A percentile compares a stretch with the other conserved stretches of the same genome.
Evolutionary conservation across 257 asterid species (phyloP).

Genomic region (Verbena officinalis): DNA sequence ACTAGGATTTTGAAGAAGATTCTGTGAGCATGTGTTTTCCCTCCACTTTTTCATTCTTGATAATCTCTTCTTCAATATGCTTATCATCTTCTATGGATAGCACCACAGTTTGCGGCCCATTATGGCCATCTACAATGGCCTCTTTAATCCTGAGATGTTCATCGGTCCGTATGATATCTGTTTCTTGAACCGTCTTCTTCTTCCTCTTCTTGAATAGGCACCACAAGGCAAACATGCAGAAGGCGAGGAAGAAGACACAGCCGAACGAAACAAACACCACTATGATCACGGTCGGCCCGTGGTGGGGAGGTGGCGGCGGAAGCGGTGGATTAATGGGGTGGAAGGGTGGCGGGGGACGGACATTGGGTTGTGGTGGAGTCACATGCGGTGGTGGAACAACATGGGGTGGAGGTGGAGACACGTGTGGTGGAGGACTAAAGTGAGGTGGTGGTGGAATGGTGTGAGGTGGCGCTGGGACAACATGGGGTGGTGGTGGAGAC

Average conservation of each 20-base stretch:
- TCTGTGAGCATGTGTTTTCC: conserved; percentile 21
- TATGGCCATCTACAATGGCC: conserved; percentile 43
- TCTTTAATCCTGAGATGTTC: conserved; percentile 46
- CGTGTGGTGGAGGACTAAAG: conserved; percentile 5
- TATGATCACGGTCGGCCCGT: conserved; percentile 38
- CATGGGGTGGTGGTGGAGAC: conserved; percentile 17
- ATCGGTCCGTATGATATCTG: conserved; percentile 36
- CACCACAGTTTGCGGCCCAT: conserved; percentile 38
- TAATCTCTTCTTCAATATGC: conserved; percentile 49
- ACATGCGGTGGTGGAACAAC: conserved; percentile 9
- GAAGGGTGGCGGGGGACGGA: conserved; percentile 28
- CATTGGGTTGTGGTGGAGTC: conserved; percentile 11
- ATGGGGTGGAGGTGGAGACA: conserved; percentile 6
- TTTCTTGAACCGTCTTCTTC: conserved; percentile 37
- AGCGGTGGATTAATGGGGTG: conserved; percentile 23
- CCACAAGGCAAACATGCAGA: conserved; percentile 44
- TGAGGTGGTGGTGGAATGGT: conserved; percentile 12
- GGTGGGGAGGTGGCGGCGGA: conserved; percentile 29
- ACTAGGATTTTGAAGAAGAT: conserved; percentile 32
- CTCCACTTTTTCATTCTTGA: conserved; percentile 38
- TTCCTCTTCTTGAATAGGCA: conserved; percentile 48
- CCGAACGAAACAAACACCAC: conserved; percentile 43
- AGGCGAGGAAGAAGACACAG: conserved; percentile 39
- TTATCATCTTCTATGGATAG: conserved; percentile 51
- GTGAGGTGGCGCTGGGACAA: conserved; percentile 12